A percentile compares a stretch with the other conserved stretches of the same genome.
These are phyloP conservation scores for Apiospora phragmitis DNA, from an alignment of 2,329 filamentous ascomycete genomes.

Conservation along the genomic window DNA sequence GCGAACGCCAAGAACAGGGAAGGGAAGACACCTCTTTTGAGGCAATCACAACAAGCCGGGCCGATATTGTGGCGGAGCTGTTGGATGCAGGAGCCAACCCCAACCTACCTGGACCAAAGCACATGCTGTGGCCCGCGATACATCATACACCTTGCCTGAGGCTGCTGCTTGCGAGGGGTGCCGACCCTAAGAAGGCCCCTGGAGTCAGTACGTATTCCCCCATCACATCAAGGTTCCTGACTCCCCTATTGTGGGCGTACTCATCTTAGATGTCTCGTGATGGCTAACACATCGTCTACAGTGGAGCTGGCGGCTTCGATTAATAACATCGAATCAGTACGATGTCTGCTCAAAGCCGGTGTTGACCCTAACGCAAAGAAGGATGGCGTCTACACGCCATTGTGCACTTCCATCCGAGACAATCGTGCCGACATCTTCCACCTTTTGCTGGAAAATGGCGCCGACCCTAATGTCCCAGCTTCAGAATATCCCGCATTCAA, in stretches of 20 bases:
- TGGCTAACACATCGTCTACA: not conserved
- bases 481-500: conserved; percentile 69
- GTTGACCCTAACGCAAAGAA: conserved; percentile 64
- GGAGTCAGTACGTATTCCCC: conserved; percentile 44
- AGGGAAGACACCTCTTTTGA: conserved; percentile 66
- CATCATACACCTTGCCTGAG: conserved; percentile 60
- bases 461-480: conserved; percentile 63
- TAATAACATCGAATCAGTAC: conserved; percentile 64
- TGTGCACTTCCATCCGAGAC: conserved; percentile 69
- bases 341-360: conserved; percentile 56
- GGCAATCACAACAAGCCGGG: conserved; percentile 56
- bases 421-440: conserved; percentile 62
- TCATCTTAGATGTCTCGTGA: not conserved
- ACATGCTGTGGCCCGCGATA: conserved; percentile 66
- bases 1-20: conserved; percentile 60
- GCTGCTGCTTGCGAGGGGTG: conserved; percentile 58
- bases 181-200: conserved; percentile 59
- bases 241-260: not conserved
- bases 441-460: conserved; percentile 56
- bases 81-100: conserved; percentile 53
- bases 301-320: conserved; percentile 63
- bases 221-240: not conserved
- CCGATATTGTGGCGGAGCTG: conserved; percentile 55
- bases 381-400: conserved; percentile 66
- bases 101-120: conserved; percentile 68